Percentiles rank a stretch among this genome's conserved stretches.
These are phyloP conservation scores for Diddensiella santjacobensis DNA, from an alignment of 805 yeast genomes.

Conservation along the genomic window DNA sequence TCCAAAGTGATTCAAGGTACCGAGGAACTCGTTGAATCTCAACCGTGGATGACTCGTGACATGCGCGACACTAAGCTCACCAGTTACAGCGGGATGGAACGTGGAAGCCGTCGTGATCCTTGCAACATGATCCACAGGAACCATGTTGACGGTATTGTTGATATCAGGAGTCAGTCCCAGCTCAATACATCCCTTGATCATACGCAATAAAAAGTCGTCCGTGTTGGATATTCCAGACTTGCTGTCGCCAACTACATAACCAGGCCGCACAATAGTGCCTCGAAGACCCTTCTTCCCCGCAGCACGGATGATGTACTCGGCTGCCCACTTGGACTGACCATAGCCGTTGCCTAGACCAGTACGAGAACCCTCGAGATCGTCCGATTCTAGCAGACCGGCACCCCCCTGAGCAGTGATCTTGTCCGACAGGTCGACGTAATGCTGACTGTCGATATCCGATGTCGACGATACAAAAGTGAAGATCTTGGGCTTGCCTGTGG, in stretches of 20 bases:
- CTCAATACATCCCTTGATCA: constrained; percentile 92
- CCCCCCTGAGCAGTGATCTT: constrained; percentile 58
- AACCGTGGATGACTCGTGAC: constrained; percentile 98
- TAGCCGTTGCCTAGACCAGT: constrained; percentile 85
- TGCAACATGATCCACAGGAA: constrained; percentile 98
- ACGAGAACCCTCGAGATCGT: constrained; percentile 77
- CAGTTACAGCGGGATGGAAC: constrained; percentile 60
- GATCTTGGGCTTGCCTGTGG: constrained; percentile 75
- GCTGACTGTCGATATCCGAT: constrained; percentile 81
- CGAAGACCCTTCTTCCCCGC: constrained; percentile 83
- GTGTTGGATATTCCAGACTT: constrained; percentile 86
- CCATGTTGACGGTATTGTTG: constrained; percentile 86
- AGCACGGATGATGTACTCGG: constrained; percentile 79
- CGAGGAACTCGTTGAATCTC: constrained; percentile 69
- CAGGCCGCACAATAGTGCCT: constrained; percentile 92
- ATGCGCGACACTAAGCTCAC: constrained; percentile 70
- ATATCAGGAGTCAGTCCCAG: constrained; percentile 84
- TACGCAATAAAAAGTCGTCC: constrained; percentile 91
- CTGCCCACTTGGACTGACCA: constrained; percentile 98
- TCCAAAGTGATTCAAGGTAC: constrained; percentile 64
- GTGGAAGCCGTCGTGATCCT: constrained; percentile 82
- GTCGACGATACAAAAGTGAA: constrained; percentile 95
- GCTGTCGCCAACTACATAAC: constrained; percentile 88
- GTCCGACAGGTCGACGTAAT: constrained; percentile 76
- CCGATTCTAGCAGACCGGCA: constrained; percentile 75